Evolutionary conservation across 1,284 basidiomycete species (phyloP).

Genomic region (Apiotrichum porosum): DNA sequence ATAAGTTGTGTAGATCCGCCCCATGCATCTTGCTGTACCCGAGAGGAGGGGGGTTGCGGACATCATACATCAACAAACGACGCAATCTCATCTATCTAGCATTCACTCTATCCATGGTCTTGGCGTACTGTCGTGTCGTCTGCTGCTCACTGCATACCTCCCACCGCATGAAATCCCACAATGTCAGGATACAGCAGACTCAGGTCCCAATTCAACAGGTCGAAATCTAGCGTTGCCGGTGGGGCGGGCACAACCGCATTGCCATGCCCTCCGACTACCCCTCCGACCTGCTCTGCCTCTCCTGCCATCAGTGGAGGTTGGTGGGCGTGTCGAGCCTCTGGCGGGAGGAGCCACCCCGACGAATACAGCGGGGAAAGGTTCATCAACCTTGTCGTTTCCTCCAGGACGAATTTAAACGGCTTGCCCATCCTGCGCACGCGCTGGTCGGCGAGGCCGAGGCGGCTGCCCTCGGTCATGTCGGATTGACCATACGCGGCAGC

Average conservation of each 20-base stretch:
- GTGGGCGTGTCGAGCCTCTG: no score
- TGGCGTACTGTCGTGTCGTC: no score
- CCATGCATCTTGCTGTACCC: no score
- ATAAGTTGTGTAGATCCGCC: no score
- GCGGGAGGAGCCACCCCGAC: no score
- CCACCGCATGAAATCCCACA: not conserved
- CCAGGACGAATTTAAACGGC: conserved; percentile 1
- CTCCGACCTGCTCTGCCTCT: not conserved
- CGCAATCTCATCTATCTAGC: no score
- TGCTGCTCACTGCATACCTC: no score
- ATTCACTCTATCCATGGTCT: no score
- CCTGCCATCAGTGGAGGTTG: no score
- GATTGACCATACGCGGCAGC: conserved; percentile 1
- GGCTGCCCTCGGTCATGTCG: not conserved
- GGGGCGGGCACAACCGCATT: not conserved
- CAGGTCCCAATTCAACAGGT: conserved; percentile 13
- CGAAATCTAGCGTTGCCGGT: conserved; percentile 4
- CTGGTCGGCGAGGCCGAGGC: conserved; percentile 3
- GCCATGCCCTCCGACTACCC: not conserved
- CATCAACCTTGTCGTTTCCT: not conserved
- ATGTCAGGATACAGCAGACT: conserved; percentile 9
- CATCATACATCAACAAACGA: no score
- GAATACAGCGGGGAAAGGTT: no score
- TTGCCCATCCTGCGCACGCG: not conserved
- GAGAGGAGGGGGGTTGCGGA: no score